Conservation (phyloP, 345 rosid species). For the Sisymbrium irio region DNA sequence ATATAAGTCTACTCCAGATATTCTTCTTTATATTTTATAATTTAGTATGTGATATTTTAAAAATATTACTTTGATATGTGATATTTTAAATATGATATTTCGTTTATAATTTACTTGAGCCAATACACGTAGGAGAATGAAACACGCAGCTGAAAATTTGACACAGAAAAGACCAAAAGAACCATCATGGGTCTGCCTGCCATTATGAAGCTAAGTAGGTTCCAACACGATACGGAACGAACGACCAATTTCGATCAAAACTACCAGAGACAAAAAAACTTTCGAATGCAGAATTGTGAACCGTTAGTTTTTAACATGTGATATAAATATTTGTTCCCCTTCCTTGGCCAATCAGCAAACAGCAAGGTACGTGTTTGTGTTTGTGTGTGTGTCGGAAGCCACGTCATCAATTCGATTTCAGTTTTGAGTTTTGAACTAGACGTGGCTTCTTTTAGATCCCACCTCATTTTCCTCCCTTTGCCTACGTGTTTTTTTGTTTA, state of each 20-base stretch:
- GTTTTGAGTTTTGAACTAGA: constrained; percentile 19
- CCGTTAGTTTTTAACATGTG: not conserved
- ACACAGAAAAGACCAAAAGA: constrained; percentile 15
- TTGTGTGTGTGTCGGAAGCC: not conserved
- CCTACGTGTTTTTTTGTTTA: not conserved
- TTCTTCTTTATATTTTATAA: no score
- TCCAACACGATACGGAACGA: constrained; percentile 17
- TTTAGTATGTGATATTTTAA: no score
- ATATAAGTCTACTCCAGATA: no score
- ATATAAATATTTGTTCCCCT: not conserved
- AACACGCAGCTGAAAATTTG: constrained; percentile 2
- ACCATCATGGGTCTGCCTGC: constrained; percentile 13
- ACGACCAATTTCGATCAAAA: not conserved
- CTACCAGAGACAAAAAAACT: not conserved
- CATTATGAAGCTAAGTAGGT: constrained; percentile 5
- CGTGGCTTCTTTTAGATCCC: constrained; percentile 25
- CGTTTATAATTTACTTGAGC: no score
- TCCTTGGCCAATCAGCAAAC: not conserved
- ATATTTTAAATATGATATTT: no score
- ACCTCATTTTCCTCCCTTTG: not conserved
- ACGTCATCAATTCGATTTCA: not conserved
- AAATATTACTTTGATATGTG: no score
- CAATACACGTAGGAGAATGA: constrained; percentile 12
- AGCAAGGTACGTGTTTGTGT: constrained; percentile 1
- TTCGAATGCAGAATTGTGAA: not conserved